Conservation (phyloP, 805 yeast genomes). For the Ogataea nonfermentans region DNA sequence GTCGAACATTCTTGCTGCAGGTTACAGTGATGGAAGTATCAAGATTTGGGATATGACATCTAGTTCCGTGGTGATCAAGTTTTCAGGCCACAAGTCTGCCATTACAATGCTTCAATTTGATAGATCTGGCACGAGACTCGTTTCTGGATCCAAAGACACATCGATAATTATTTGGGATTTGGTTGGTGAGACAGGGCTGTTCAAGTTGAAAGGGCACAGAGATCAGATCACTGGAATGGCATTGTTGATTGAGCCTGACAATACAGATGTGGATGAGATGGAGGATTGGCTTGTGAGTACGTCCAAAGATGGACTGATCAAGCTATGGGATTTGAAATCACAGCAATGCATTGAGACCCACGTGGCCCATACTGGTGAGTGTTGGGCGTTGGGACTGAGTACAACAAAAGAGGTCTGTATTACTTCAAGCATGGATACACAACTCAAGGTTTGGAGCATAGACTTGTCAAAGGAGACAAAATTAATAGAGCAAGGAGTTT, state of each 20-base stretch:
- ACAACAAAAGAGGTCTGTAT: slow-evolving; percentile 41
- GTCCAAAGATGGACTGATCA: slow-evolving; percentile 87
- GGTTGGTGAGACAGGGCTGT: slow-evolving; percentile 86
- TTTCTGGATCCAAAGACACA: slow-evolving; percentile 86
- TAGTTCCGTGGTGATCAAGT: slow-evolving; percentile 70
- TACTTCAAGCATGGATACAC: slow-evolving; percentile 79
- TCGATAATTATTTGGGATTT: slow-evolving; percentile 91
- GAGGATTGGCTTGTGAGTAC: slow-evolving; percentile 74
- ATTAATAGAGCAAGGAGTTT: slow-evolving; percentile 57
- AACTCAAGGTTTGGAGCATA: slow-evolving; percentile 80
- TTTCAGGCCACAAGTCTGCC: slow-evolving; percentile 88
- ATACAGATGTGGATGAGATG: slow-evolving; percentile 44
- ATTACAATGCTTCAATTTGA: slow-evolving; percentile 73
- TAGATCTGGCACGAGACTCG: slow-evolving; percentile 74
- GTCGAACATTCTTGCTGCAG: slow-evolving; percentile 78
- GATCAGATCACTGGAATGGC: slow-evolving; percentile 80
- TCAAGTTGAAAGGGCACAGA: slow-evolving; percentile 83
- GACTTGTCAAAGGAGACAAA: slow-evolving; percentile 51
- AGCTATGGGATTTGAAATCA: slow-evolving; percentile 88
- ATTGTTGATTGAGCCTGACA: slow-evolving; percentile 40
- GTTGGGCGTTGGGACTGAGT: slow-evolving; percentile 74
- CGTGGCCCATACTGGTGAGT: slow-evolving; percentile 88
- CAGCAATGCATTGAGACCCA: slow-evolving; percentile 94
- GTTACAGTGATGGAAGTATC: slow-evolving; percentile 85
- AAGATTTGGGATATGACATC: slow-evolving; percentile 90